Conservation (phyloP, 1,139 yeast genomes). For the Entelexis sorbosivorans region DNA sequence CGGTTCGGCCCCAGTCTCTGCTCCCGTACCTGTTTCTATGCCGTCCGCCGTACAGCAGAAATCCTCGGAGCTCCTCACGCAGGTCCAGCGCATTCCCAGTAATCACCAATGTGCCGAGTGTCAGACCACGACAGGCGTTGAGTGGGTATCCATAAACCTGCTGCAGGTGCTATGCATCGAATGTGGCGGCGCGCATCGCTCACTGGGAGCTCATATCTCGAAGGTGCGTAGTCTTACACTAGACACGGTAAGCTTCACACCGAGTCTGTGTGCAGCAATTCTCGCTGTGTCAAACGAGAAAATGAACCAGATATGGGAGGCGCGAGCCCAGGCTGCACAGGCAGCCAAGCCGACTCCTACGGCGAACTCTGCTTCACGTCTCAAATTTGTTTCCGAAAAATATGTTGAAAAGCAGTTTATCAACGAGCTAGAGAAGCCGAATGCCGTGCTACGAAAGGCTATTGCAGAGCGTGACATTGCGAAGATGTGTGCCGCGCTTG, state of each 20-base stretch:
- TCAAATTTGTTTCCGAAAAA: conserved; percentile 33
- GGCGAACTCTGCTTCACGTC: conserved; percentile 25
- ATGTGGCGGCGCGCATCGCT: conserved; percentile 68
- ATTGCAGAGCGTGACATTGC: conserved; percentile 29
- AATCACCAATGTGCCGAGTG: conserved; percentile 74
- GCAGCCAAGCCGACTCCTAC: conserved; percentile 26
- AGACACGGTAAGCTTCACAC: conserved; percentile 56
- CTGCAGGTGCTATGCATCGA: conserved; percentile 66
- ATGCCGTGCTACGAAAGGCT: conserved; percentile 31
- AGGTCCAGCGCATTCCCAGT: conserved; percentile 30
- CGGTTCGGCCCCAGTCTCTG: neutral
- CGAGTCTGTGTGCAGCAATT: conserved; percentile 48
- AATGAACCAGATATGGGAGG: conserved; percentile 51
- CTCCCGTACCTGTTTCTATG: neutral
- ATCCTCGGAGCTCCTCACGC: conserved; percentile 11
- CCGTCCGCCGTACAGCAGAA: neutral
- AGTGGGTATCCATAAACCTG: conserved; percentile 78
- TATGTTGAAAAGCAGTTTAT: conserved; percentile 35
- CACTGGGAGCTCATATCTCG: conserved; percentile 63
- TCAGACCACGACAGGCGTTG: conserved; percentile 50
- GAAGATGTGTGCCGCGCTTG: conserved; percentile 31
- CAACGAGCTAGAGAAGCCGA: conserved; percentile 30
- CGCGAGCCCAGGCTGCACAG: conserved; percentile 28
- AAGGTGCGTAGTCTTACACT: conserved; percentile 70
- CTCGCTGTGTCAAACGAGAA: conserved; percentile 54